These are phyloP conservation scores for Rhynchospora tenuis DNA, from an alignment of 176 grass and related monocot species.

Conservation along the genomic window DNA sequence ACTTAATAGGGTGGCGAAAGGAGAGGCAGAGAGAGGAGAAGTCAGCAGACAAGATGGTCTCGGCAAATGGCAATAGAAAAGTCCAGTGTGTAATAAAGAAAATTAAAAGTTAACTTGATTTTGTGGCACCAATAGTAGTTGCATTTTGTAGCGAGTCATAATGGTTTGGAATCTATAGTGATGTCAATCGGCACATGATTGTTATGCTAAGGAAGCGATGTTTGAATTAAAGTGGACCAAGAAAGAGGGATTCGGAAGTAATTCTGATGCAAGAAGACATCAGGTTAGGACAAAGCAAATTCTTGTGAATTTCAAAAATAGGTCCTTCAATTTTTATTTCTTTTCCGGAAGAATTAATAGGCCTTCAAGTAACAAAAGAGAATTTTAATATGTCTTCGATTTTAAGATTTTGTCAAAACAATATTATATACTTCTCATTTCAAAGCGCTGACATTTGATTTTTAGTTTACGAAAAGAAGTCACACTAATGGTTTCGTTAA, in stretches of 20 bases:
- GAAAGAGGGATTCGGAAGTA: neutral
- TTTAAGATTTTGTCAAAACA: neutral
- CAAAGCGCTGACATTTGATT: no score
- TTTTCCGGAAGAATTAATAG: neutral
- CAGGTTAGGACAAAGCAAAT: no score
- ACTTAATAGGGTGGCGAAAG: neutral
- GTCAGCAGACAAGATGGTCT: neutral
- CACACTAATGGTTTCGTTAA: no score
- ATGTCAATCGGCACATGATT: neutral
- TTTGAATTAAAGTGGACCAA: neutral
- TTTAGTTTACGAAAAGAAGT: no score
- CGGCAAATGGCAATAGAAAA: neutral
- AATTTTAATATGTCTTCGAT: neutral
- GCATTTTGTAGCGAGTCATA: neutral
- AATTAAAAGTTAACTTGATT: neutral
- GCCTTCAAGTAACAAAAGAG: neutral
- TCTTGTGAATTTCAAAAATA: no score
- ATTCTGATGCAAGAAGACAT: neutral
- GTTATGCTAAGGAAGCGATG: neutral
- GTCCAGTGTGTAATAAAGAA: neutral
- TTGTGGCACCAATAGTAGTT: neutral
- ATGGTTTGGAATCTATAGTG: neutral
- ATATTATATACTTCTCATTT: neutral
- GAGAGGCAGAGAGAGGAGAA: neutral
- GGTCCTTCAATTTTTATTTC: neutral